Evolutionary conservation across 176 grass and related monocot species (phyloP).

Genomic region (Tuctoria greenei): DNA sequence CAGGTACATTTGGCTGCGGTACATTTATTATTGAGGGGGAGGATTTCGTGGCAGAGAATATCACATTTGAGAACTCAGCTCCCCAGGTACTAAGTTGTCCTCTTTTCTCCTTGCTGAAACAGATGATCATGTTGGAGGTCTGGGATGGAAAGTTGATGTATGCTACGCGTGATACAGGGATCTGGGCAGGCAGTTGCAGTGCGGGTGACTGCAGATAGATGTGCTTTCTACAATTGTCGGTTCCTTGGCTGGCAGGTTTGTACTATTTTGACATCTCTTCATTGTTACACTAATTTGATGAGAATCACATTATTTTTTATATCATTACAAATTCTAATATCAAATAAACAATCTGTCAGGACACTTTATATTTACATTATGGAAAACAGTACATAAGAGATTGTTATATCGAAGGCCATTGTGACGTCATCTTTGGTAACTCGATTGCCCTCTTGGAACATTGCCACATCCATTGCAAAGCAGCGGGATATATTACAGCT

Average conservation of each 20-base stretch:
- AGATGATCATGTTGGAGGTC: slow-evolving; percentile 8
- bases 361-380: slow-evolving; percentile 92
- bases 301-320: background rate
- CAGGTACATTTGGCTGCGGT: slow-evolving; percentile 88
- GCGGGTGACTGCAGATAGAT: slow-evolving; percentile 88
- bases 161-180: slow-evolving; percentile 51
- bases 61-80: slow-evolving; percentile 93
- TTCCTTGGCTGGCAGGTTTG: slow-evolving; percentile 94
- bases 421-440: slow-evolving; percentile 97
- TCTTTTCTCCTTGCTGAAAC: slow-evolving; percentile 13
- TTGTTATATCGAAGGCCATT: slow-evolving; percentile 93
- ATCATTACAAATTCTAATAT: slow-evolving; percentile 22
- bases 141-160: slow-evolving; percentile 30
- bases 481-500: slow-evolving; percentile 82
- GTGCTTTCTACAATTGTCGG: slow-evolving; percentile 84
- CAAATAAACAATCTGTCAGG: slow-evolving; percentile 45
- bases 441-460: slow-evolving; percentile 86
- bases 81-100: slow-evolving; percentile 57
- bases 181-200: slow-evolving; percentile 90
- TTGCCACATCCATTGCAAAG: slow-evolving; percentile 97
- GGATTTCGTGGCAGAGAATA: slow-evolving; percentile 92
- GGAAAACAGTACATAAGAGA: slow-evolving; percentile 95
- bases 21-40: slow-evolving; percentile 81
- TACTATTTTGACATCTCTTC: slow-evolving; percentile 10
- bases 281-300: background rate